Conservation (phyloP, 768 basidiomycete genomes). For the Hemileccinum rubropunctum region DNA sequence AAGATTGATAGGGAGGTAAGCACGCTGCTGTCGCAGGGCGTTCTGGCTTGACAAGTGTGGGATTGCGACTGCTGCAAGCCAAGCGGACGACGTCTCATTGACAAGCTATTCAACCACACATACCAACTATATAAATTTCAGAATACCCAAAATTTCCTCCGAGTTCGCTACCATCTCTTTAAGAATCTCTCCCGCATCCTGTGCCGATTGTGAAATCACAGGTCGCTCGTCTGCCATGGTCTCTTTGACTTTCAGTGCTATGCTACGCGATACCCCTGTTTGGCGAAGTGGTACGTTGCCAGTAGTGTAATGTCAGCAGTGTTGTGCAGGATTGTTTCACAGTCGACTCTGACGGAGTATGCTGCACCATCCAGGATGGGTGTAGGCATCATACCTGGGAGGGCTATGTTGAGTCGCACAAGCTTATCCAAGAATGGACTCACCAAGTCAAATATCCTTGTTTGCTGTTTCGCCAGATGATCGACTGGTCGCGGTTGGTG, state of each 20-base stretch:
- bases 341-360: background rate
- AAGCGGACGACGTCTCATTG: no score
- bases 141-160: conserved; percentile 19
- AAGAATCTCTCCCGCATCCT: conserved; percentile 78
- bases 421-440: background rate
- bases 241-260: conserved; percentile 73
- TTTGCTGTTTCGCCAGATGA: background rate
- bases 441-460: background rate
- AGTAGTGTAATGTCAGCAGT: no score
- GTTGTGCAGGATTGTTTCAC: no score
- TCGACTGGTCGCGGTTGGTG: background rate
- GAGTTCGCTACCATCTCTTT: conserved; percentile 30
- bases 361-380: background rate
- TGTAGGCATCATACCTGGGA: no score
- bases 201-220: conserved; percentile 70
- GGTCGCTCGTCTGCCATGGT: conserved; percentile 68
- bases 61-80: no score
- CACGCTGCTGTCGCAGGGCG: no score
- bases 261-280: conserved; percentile 50
- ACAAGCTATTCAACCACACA: no score
- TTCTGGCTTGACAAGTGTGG: no score
- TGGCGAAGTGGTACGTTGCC: conserved; percentile 68
- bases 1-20: no score
- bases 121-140: no score
- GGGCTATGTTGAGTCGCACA: no score